These are phyloP conservation scores for Neoscytalidium dimidiatum DNA, from an alignment of 2,329 filamentous ascomycete species.

Conservation along the genomic window DNA sequence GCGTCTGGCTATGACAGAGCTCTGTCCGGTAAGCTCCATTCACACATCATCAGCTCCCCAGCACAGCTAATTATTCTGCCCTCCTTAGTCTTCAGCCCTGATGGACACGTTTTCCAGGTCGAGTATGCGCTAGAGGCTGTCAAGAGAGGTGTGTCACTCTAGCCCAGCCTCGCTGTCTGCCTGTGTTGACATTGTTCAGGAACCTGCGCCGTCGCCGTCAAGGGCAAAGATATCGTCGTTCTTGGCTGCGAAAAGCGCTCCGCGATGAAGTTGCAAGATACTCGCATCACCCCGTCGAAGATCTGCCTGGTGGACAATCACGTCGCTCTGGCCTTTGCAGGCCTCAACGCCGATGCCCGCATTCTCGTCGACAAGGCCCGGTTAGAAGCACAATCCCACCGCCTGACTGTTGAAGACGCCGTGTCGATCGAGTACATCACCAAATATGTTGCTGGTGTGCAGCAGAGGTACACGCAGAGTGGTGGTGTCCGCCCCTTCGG, in stretches of 20 bases:
- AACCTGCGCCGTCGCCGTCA: slow-evolving; percentile 97
- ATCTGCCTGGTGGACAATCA: slow-evolving; percentile 95
- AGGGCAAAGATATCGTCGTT: slow-evolving; percentile 91
- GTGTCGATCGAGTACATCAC: slow-evolving; percentile 99
- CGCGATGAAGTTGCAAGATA: slow-evolving; percentile 99
- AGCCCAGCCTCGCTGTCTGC: not conserved
- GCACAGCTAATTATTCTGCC: slow-evolving; percentile 45
- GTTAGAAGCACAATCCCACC: slow-evolving; percentile 95
- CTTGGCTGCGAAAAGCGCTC: slow-evolving; percentile 98
- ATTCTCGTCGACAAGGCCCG: slow-evolving; percentile 98
- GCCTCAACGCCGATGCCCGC: slow-evolving; percentile 94
- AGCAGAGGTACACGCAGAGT: slow-evolving; percentile 98
- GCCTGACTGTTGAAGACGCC: slow-evolving; percentile 94
- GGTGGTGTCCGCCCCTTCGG: slow-evolving; percentile 98
- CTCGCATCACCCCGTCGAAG: slow-evolving; percentile 97
- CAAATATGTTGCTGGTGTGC: slow-evolving; percentile 96
- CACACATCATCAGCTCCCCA: slow-evolving; percentile 32
- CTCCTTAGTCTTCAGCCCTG: slow-evolving; percentile 86
- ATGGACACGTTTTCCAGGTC: slow-evolving; percentile 99
- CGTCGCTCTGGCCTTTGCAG: slow-evolving; percentile 95
- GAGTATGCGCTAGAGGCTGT: slow-evolving; percentile 99
- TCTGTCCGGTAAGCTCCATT: slow-evolving; percentile 77
- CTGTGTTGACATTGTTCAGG: slow-evolving; percentile 54
- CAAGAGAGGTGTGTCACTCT: slow-evolving; percentile 75
- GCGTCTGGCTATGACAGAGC: slow-evolving; percentile 98